These are phyloP conservation scores for Kazachstania africana DNA, from an alignment of 805 yeast genomes.

Conservation along the genomic window DNA sequence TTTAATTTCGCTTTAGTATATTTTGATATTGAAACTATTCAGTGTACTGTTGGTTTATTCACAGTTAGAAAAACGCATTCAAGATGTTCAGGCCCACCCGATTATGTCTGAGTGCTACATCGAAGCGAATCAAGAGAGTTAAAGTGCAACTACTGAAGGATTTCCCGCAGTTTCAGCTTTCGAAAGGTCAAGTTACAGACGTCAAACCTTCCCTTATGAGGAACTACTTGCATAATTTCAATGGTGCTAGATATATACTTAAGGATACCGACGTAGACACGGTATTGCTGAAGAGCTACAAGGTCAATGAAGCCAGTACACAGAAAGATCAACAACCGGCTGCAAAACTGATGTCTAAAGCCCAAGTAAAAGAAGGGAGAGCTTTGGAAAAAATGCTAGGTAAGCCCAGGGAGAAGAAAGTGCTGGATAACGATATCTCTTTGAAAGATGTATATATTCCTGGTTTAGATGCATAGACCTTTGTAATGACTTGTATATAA, in stretches of 20 bases:
- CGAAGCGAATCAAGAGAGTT: slow-evolving; percentile 43
- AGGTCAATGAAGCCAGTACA: slow-evolving; percentile 5
- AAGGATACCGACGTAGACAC: slow-evolving; percentile 13
- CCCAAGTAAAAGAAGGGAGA: neutral
- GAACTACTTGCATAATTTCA: slow-evolving; percentile 54
- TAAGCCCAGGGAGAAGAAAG: slow-evolving; percentile 4
- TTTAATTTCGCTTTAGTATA: neutral
- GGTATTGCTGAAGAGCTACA: slow-evolving; percentile 6
- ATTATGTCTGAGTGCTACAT: slow-evolving; percentile 35
- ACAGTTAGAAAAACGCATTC: no score
- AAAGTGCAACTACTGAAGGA: slow-evolving; percentile 68
- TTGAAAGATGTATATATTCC: slow-evolving; percentile 20
- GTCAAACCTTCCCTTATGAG: slow-evolving; percentile 80
- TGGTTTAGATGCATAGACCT: slow-evolving; percentile 14
- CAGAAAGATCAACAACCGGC: neutral
- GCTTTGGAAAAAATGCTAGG: no score
- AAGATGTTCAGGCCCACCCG: slow-evolving; percentile 21
- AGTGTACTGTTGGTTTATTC: no score
- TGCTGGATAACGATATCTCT: slow-evolving; percentile 13
- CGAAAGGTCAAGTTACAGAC: slow-evolving; percentile 55
- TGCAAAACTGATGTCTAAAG: neutral
- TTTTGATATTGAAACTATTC: no score
- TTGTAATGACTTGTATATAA: neutral
- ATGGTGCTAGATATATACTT: slow-evolving; percentile 64
- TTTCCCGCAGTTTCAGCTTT: slow-evolving; percentile 46